Evolutionary conservation across 1,139 yeast species (phyloP).

Genomic region (Saccharomyces hybrid): DNA sequence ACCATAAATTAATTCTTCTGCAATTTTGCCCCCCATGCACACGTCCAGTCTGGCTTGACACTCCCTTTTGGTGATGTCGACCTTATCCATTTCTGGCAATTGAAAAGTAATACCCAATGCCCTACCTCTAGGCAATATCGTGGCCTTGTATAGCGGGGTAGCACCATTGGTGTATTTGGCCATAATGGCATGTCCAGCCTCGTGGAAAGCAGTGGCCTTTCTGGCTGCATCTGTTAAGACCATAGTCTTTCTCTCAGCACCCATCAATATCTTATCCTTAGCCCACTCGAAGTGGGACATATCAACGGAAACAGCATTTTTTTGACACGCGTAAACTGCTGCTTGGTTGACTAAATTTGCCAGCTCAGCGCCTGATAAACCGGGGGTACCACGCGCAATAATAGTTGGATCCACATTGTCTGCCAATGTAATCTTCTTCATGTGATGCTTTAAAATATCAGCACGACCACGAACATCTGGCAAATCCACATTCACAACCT

Average conservation of each 20-base stretch:
- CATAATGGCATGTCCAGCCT: conserved; percentile 98
- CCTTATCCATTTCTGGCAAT: conserved; percentile 97
- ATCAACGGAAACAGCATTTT: conserved; percentile 82
- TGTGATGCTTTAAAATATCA: conserved; percentile 85
- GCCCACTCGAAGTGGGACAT: conserved; percentile 98
- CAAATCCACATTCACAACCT: conserved; percentile 86
- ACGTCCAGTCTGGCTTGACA: conserved; percentile 90
- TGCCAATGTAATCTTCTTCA: conserved; percentile 82
- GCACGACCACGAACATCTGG: conserved; percentile 98
- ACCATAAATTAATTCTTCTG: conserved; percentile 90
- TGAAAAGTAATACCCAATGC: conserved; percentile 96
- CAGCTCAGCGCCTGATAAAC: conserved; percentile 93
- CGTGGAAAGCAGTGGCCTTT: conserved; percentile 93
- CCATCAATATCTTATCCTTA: conserved; percentile 93
- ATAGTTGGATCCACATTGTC: conserved; percentile 80
- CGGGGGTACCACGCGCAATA: conserved; percentile 95
- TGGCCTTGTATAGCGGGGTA: conserved; percentile 91
- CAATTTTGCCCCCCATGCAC: conserved; percentile 98
- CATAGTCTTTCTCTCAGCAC: conserved; percentile 97
- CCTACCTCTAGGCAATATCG: conserved; percentile 92
- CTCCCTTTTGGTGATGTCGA: conserved; percentile 83
- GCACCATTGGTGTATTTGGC: conserved; percentile 96
- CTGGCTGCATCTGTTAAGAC: conserved; percentile 93
- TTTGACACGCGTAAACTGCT: conserved; percentile 92
- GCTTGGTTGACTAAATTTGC: conserved; percentile 96